These are phyloP conservation scores for Conoideocrella luteorostrata DNA, from an alignment of 2,329 filamentous ascomycete species.

Conservation along the genomic window DNA sequence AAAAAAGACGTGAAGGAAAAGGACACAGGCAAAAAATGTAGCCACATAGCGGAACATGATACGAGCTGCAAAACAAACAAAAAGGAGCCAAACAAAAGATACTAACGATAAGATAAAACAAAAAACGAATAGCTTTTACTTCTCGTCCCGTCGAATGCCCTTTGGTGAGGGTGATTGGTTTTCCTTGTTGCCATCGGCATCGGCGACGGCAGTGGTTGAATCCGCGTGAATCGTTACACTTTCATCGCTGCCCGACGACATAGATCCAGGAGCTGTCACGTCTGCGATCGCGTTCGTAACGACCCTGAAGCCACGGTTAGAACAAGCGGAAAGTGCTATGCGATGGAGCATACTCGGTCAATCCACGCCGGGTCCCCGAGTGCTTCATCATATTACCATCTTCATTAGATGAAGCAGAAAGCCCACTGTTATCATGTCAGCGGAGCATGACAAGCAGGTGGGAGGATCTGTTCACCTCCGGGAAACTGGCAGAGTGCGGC, in stretches of 20 bases:
- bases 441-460: not conserved
- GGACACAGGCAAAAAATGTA: conserved; percentile 6
- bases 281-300: conserved; percentile 33
- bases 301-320: conserved; percentile 30
- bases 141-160: conserved; percentile 29
- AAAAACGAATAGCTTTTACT: conserved; percentile 12
- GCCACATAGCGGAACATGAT: conserved; percentile 12
- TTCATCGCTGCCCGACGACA: conserved; percentile 46
- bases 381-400: conserved; percentile 21
- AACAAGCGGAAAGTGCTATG: conserved; percentile 19
- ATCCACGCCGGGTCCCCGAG: conserved; percentile 26
- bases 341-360: conserved; percentile 29
- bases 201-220: conserved; percentile 32
- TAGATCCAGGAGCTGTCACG: conserved; percentile 31
- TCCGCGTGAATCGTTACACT: conserved; percentile 49
- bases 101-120: conserved; percentile 3
- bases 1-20: conserved; percentile 10
- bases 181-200: conserved; percentile 31
- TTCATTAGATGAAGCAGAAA: conserved; percentile 23
- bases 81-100: conserved; percentile 11
- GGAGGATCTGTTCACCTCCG: conserved; percentile 23
- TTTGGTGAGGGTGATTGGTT: conserved; percentile 43
- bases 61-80: conserved; percentile 9
- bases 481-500: conserved; percentile 22
- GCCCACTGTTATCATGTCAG: conserved; percentile 15